Evolutionary conservation across 2,329 filamentous ascomycete genomes (phyloP).

Genomic region (Boeremia exigua): DNA sequence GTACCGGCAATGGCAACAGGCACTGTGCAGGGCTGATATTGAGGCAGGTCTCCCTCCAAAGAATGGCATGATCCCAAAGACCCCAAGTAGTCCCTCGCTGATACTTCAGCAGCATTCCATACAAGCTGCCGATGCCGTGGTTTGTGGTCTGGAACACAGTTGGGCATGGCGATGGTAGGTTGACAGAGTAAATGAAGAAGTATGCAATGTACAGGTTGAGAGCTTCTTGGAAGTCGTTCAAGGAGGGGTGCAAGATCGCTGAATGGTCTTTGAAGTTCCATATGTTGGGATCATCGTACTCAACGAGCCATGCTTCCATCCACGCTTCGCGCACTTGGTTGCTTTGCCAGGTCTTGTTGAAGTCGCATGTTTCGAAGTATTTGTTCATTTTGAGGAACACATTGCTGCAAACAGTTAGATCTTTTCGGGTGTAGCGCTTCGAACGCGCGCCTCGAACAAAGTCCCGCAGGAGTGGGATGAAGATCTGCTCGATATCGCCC

Average conservation of each 20-base stretch:
- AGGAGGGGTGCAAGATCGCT: neutral
- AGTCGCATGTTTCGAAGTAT: constrained; percentile 54
- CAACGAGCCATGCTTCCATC: neutral
- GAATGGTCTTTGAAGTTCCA: neutral
- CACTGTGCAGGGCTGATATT: constrained; percentile 51
- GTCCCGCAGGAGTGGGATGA: constrained; percentile 50
- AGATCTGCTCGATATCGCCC: constrained; percentile 48
- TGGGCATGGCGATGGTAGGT: constrained; percentile 62
- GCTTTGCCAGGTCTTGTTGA: neutral
- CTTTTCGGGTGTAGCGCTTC: constrained; percentile 42
- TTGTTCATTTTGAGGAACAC: constrained; percentile 52
- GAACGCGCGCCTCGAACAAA: constrained; percentile 35
- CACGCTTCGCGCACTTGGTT: neutral
- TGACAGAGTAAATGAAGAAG: constrained; percentile 64
- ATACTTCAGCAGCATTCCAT: constrained; percentile 48
- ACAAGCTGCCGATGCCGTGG: constrained; percentile 66
- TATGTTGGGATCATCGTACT: neutral
- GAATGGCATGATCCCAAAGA: constrained; percentile 69
- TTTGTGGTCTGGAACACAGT: constrained; percentile 69
- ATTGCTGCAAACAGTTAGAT: constrained; percentile 47
- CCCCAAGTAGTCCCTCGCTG: constrained; percentile 67
- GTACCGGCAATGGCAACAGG: constrained; percentile 49
- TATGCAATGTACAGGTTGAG: constrained; percentile 33
- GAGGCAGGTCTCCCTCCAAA: constrained; percentile 62
- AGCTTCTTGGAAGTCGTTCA: neutral